These are phyloP conservation scores for Edaphochlamys debaryana DNA, from an alignment of 139 green algal species.

Conservation along the genomic window DNA sequence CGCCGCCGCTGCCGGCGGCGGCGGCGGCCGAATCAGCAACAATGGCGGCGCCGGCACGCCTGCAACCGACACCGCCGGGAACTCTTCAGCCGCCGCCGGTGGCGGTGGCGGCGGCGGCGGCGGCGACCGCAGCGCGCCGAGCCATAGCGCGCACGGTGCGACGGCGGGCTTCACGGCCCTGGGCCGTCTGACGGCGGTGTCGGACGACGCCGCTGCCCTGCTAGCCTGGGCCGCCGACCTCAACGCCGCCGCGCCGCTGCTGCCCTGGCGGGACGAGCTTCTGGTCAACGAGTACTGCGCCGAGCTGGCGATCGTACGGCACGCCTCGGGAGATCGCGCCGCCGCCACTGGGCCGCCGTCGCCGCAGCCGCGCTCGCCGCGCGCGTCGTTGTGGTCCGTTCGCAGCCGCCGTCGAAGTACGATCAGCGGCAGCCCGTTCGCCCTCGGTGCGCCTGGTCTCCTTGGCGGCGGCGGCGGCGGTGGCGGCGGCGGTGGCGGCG, in stretches of 20 bases:
- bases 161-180: not conserved
- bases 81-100: not conserved
- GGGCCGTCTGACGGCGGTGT: conserved; percentile 2
- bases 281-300: conserved; percentile 11
- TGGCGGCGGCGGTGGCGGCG: no score
- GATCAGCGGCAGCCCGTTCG: not conserved
- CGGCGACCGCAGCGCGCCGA: no score
- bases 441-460: not conserved
- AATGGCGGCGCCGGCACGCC: no score
- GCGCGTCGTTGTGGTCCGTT: no score
- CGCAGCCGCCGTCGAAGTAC: not conserved
- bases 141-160: no score
- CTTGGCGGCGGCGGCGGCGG: no score
- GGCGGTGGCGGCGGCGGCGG: not conserved
- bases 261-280: conserved; percentile 29
- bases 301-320: not conserved
- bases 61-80: not conserved
- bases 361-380: not conserved
- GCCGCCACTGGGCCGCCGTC: not conserved
- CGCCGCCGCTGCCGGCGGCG: not conserved
- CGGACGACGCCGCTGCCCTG: conserved; percentile 4
- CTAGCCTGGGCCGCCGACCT: conserved; percentile 6
- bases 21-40: not conserved
- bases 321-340: not conserved
- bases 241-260: not conserved